Base-by-base conservation (phyloP, 78 protist genomes). In the Dictyostelium brefeldianum region DNA sequence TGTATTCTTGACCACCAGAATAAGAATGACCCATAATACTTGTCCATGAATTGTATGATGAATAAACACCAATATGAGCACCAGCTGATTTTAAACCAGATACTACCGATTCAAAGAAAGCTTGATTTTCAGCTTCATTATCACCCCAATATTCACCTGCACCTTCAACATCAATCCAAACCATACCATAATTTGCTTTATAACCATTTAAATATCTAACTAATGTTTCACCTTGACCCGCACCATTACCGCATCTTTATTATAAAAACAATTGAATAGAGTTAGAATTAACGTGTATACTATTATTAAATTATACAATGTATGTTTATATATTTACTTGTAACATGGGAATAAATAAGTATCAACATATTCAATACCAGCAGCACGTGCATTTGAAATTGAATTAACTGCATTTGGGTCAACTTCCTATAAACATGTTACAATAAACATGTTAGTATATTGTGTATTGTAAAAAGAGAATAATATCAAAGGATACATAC, bases 101-200 rank as follows among this genome's bases (percentile, higher is more conserved):
- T 12, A 89, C 53, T 27, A 93, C 12, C 46, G 50, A 78, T 20
- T 78, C 12, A n/a, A 93, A 50, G 81, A 85, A 79, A 31, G 48
- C 80, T 20, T n/a, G 53, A 31, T 91, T 91, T 3, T 54, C 71
- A 29, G 36, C 57, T 50, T 31, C 27, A 15, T 73, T 14, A 64
- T 14, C 47, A n/a, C 62, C 5, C 83, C 89, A 69, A 43, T 74
- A 91, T 25, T 14, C 18, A 47, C 82, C 85, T 56, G 95, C 80
- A 56, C 95, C 95, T 17, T 91, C 95, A 67, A 91, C 74, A 56
- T 91, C 95, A 5, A 90, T 53, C 95, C 95, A 91, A 36, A 91
- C 11, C 90, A 91, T 83, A 57, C 95, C 90, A 15, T 18, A 91
- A 5, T 75, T 22, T 6, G 80, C 81, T 25, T 31, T 51, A 46